Conservation (phyloP, 2,329 filamentous ascomycete species). For the Aureobasidium sp. region DNA sequence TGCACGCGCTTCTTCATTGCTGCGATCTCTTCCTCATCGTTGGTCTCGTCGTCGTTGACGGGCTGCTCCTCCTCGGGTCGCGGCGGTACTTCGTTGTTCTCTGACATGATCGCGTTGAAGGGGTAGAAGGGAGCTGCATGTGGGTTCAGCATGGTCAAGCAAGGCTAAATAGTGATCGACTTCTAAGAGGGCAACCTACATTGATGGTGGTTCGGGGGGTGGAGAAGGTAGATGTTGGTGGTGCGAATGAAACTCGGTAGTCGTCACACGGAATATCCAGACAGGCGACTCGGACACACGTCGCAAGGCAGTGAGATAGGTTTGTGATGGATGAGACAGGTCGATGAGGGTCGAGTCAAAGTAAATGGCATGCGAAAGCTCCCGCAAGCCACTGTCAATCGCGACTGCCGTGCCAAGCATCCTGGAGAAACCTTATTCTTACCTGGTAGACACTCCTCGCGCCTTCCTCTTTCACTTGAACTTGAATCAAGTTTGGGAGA, state of each 20-base stretch:
- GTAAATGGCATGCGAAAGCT: not conserved
- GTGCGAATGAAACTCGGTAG: not conserved
- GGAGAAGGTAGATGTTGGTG: not conserved
- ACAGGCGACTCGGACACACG: not conserved
- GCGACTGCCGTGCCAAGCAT: conserved; percentile 4
- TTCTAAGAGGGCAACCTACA: not conserved
- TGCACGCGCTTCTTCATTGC: conserved; percentile 48
- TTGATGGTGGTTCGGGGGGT: not conserved
- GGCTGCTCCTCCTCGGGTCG: conserved; percentile 20
- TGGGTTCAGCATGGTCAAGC: conserved; percentile 5
- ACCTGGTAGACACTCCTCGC: not conserved
- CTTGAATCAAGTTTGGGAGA: not conserved
- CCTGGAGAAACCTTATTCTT: conserved; percentile 8
- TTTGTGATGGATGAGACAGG: not conserved
- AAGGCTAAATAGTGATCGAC: not conserved
- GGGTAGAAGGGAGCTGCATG: conserved; percentile 6
- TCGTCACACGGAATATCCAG: not conserved
- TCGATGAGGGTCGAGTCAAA: conserved; percentile 1
- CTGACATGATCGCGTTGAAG: conserved; percentile 19
- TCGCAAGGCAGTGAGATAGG: not conserved
- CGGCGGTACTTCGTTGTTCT: conserved; percentile 21
- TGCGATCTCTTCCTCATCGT: conserved; percentile 37
- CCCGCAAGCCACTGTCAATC: not conserved
- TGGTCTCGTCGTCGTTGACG: conserved; percentile 26
- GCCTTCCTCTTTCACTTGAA: not conserved